Evolutionary conservation across 192 early-diverging fungal genomes (phyloP).

Genomic region (Allomyces macrogynus): DNA sequence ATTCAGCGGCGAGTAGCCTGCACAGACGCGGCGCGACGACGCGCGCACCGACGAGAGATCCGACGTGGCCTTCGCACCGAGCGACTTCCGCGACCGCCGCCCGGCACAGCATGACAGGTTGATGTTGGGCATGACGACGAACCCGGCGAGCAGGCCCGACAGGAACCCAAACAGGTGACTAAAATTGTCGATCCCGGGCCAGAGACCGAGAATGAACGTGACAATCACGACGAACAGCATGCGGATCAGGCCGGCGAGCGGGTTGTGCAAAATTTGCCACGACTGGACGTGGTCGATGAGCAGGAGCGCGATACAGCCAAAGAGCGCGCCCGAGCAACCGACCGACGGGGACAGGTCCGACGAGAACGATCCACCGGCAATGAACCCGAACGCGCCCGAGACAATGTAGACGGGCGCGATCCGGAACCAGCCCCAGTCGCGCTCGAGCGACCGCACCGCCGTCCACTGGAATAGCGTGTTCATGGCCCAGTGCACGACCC

Average conservation of each 20-base stretch:
- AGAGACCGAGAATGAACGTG: neutral
- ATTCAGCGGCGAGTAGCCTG: neutral
- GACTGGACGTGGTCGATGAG: neutral
- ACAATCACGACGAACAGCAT: neutral
- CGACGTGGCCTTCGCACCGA: neutral
- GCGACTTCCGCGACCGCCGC: neutral
- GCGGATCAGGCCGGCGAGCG: neutral
- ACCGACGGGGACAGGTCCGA: conserved; percentile 26
- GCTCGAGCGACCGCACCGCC: conserved; percentile 50
- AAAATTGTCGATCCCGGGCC: conserved; percentile 16
- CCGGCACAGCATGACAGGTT: conserved; percentile 15
- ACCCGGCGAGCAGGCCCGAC: conserved; percentile 51
- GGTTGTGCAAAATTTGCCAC: neutral
- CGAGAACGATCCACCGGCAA: conserved; percentile 54
- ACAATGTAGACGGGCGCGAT: conserved; percentile 50
- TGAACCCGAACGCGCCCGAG: conserved; percentile 54
- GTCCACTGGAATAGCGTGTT: conserved; percentile 53
- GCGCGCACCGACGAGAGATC: neutral
- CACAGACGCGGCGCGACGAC: neutral
- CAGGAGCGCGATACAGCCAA: conserved; percentile 12
- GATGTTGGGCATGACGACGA: conserved; percentile 49
- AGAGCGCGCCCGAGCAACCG: conserved; percentile 29
- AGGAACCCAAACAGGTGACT: conserved; percentile 38
- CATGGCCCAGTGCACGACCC: conserved; percentile 51
- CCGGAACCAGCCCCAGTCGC: conserved; percentile 52